Percentiles rank a stretch among this genome's conserved stretches.
These are phyloP conservation scores for Ophiorrhiza pumila DNA, from an alignment of 257 asterid genomes.

Conservation along the genomic window DNA sequence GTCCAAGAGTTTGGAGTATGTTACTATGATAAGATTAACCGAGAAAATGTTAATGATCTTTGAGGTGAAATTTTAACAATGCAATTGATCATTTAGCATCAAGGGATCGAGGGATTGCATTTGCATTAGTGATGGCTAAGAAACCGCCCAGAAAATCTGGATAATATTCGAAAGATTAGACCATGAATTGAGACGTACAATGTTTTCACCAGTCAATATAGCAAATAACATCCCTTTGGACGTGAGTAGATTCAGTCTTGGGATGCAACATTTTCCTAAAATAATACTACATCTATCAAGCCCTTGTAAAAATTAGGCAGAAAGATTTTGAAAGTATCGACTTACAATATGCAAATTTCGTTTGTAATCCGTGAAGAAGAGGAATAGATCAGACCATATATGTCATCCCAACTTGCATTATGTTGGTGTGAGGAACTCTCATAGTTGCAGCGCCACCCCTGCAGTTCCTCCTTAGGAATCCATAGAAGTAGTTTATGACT, in stretches of 20 bases:
- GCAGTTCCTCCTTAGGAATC: conserved; percentile 85
- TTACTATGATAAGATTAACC: too few relatives aligned
- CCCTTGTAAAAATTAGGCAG: background rate
- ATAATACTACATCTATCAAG: background rate
- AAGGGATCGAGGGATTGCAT: too few relatives aligned
- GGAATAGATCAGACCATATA: conserved; percentile 65
- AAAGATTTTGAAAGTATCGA: background rate
- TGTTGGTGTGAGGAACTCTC: conserved; percentile 83
- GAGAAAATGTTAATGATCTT: too few relatives aligned
- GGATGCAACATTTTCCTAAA: background rate
- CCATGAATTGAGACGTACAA: too few relatives aligned
- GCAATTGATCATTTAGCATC: too few relatives aligned
- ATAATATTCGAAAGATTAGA: too few relatives aligned
- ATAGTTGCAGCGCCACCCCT: conserved; percentile 92
- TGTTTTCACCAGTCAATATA: background rate
- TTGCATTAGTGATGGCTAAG: too few relatives aligned
- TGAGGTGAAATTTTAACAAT: too few relatives aligned
- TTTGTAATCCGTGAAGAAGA: background rate
- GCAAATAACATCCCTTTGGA: background rate
- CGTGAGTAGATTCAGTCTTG: background rate
- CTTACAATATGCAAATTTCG: background rate
- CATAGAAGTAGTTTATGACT: conserved; percentile 73
- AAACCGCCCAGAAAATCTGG: too few relatives aligned
- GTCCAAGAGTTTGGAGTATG: background rate
- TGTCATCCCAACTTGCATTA: conserved; percentile 78